Evolutionary conservation across 1,139 yeast species (phyloP), one percentile per base, ranked within the genome.

Genomic region (Hansenula sp.): DNA sequence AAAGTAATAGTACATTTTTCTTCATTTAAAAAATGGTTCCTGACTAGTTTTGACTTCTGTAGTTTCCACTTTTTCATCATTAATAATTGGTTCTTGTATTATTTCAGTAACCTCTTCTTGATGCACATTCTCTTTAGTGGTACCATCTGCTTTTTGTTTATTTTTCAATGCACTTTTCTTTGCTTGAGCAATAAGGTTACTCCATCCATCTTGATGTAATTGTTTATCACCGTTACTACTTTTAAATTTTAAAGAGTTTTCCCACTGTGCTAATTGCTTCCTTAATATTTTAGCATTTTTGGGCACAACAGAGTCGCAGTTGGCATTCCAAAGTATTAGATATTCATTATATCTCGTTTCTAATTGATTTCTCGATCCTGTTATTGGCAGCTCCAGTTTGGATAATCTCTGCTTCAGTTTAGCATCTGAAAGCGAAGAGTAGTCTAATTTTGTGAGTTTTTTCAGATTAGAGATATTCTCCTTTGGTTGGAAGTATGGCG

Each of bases 291-390:
- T 62, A 24, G 77, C 79, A 17, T 77, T 62, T 6, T 75, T 75
- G 0, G 96, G 97, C 24, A 68, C 69, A 37, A 75, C 68, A n/a
- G 89, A 74, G 55, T 89, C 97, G 38, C 82, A 71, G 54, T 89
- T 89, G 16, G 96, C 82, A 55, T 90, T 90, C 78, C 82, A 85
- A 14, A 89, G 58, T 29, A 83, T 78, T 45, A 85, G 79, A 66
- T 82, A 90, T 48, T 90, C 95, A 44, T 79, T 79, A 57, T 84
- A 85, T 35, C 97, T 66, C 26, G 75, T 64, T 46, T 86, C 90
- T 50, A 89, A 56, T 49, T 77, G 83, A 21, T 65, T 64, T 46
- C 87, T 66, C 3, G 81, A 64, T 0, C 97, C 97, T 5, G 59
- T 57, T 0, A 77, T 69, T 0, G 90, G 76, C 7, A 90, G 59